These are phyloP conservation scores for Plectranthus barbatus DNA, from an alignment of 257 asterid genomes.

Conservation along the genomic window DNA sequence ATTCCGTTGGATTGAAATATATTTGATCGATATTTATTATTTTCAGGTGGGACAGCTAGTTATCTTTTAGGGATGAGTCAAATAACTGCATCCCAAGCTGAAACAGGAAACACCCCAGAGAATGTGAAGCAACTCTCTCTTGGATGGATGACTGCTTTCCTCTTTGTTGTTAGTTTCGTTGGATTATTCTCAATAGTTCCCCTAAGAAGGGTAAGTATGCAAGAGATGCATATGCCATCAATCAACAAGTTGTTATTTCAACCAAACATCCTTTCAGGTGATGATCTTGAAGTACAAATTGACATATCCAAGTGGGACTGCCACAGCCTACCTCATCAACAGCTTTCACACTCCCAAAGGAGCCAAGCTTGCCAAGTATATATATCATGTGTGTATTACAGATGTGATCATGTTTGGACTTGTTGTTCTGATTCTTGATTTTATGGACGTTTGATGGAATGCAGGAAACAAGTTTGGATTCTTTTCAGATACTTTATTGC, in stretches of 20 bases:
- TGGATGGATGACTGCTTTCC: constrained; percentile 59
- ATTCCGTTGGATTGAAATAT: too few relatives aligned
- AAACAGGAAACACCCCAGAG: constrained; percentile 31
- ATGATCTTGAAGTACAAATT: constrained; percentile 73
- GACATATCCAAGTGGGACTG: constrained; percentile 89
- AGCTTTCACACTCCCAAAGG: constrained; percentile 85
- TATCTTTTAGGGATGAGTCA: constrained; percentile 68
- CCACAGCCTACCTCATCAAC: constrained; percentile 76
- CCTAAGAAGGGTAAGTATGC: constrained; percentile 65
- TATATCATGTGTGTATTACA: too few relatives aligned
- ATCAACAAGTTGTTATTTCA: background rate
- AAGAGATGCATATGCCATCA: too few relatives aligned
- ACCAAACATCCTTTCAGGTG: too few relatives aligned
- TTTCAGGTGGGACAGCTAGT: constrained; percentile 75
- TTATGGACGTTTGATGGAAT: too few relatives aligned
- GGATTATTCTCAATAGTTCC: constrained; percentile 79
- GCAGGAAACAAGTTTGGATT: constrained; percentile 32
- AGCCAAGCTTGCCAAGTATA: constrained; percentile 44
- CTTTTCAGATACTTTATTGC: constrained; percentile 53
- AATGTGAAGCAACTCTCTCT: constrained; percentile 49
- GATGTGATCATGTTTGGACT: too few relatives aligned
- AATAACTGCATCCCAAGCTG: constrained; percentile 39
- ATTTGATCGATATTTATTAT: too few relatives aligned
- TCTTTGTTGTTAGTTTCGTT: constrained; percentile 58
- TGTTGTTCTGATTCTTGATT: too few relatives aligned